These are phyloP conservation scores for Pichia kudriavzevii DNA, from an alignment of 1,139 yeast species.

Conservation along the genomic window DNA sequence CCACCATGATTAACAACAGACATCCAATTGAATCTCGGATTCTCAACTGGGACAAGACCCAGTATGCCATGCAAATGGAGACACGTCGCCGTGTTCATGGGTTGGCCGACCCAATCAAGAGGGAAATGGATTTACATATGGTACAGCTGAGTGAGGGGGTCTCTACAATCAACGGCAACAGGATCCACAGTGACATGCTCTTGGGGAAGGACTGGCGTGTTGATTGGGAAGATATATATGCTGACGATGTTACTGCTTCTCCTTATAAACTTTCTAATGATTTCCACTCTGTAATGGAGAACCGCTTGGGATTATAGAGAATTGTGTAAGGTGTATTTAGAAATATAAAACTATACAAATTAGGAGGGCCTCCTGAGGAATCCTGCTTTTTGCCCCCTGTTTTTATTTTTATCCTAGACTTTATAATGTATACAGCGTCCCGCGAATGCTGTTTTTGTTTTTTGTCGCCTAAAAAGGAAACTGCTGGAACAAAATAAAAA, in stretches of 20 bases:
- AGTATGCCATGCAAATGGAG: constrained; percentile 63
- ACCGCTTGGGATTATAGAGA: constrained; percentile 1
- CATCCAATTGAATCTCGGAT: constrained; percentile 83
- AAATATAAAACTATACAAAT: too few relatives aligned
- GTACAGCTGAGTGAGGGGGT: constrained; percentile 61
- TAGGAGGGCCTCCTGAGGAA: too few relatives aligned
- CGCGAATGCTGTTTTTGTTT: too few relatives aligned
- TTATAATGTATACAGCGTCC: too few relatives aligned
- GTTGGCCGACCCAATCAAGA: constrained; percentile 85
- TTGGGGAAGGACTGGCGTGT: constrained; percentile 65
- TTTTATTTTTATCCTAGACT: too few relatives aligned
- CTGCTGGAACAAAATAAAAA: too few relatives aligned
- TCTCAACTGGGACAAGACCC: constrained; percentile 72
- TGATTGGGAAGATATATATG: constrained; percentile 93
- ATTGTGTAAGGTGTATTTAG: too few relatives aligned
- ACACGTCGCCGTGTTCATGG: constrained; percentile 80
- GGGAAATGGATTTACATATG: constrained; percentile 77
- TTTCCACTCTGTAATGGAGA: constrained; percentile 9
- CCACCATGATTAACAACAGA: constrained; percentile 67
- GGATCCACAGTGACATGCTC: constrained; percentile 65
- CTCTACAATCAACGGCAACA: constrained; percentile 46
- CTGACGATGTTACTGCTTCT: constrained; percentile 28
- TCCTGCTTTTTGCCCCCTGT: too few relatives aligned
- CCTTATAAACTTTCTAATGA: too few relatives aligned
- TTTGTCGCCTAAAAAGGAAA: too few relatives aligned